Evolutionary conservation across 768 basidiomycete species (phyloP).

Genomic region (Phanerodontia chrysosporium): DNA sequence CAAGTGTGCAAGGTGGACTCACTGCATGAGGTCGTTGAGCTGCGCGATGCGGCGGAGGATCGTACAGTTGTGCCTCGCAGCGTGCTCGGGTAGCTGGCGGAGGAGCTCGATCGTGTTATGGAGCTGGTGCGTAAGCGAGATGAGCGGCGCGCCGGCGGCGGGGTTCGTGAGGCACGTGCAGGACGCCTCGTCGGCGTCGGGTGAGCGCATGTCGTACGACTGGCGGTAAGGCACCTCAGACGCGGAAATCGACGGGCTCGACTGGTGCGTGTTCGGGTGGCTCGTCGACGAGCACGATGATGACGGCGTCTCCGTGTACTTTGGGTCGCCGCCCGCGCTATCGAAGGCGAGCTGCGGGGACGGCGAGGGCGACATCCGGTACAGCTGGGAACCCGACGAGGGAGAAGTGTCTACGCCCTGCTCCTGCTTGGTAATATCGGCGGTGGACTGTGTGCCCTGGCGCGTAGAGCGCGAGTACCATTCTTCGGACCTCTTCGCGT

Average conservation of each 20-base stretch:
- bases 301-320: conserved; percentile 20
- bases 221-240: conserved; percentile 23
- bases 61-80: conserved; percentile 45
- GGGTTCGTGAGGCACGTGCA: conserved; percentile 66
- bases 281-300: conserved; percentile 23
- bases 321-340: conserved; percentile 14
- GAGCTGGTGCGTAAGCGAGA: conserved; percentile 60
- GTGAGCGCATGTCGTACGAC: conserved; percentile 20
- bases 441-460: conserved; percentile 16
- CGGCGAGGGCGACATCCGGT: conserved; percentile 68
- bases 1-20: conserved; percentile 28
- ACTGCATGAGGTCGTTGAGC: conserved; percentile 64
- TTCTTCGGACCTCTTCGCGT: conserved; percentile 77
- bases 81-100: conserved; percentile 59
- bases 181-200: conserved; percentile 36
- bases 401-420: conserved; percentile 39
- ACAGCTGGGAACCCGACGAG: conserved; percentile 42
- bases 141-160: conserved; percentile 52
- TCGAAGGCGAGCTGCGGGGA: conserved; percentile 22
- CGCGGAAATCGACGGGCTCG: conserved; percentile 7
- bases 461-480: conserved; percentile 78
- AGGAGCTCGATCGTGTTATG: conserved; percentile 52
- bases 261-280: conserved; percentile 19
- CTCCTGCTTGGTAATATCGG: conserved; percentile 44
- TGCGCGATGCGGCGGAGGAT: conserved; percentile 58